Conservation (phyloP, 108 stramenopile species). For the Skeletonema menzelii region DNA sequence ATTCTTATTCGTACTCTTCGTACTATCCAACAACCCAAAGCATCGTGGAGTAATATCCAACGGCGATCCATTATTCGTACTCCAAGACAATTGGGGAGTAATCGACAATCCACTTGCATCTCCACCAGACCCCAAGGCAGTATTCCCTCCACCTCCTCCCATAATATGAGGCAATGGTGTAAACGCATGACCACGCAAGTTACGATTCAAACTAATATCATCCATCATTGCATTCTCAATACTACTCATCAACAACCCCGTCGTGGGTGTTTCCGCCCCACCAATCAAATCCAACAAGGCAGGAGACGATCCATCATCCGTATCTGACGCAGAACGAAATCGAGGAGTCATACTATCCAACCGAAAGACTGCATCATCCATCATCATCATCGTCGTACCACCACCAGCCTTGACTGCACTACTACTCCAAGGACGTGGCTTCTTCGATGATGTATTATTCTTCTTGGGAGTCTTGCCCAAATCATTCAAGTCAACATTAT, state of each 20-base stretch:
- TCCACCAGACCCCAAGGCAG: not conserved
- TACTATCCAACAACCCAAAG: constrained; percentile 46
- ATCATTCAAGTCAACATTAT: not conserved
- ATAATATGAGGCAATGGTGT: constrained; percentile 70
- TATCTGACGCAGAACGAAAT: not conserved
- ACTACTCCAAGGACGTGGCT: not conserved
- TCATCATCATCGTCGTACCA: too few relatives aligned
- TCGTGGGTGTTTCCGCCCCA: constrained; percentile 38
- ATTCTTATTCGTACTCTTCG: constrained; percentile 37
- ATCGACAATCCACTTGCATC: constrained; percentile 22
- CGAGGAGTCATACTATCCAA: constrained; percentile 12
- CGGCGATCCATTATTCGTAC: constrained; percentile 51
- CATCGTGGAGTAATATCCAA: constrained; percentile 30
- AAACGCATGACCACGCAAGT: constrained; percentile 81
- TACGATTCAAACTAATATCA: constrained; percentile 67
- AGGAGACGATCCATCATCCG: constrained; percentile 21
- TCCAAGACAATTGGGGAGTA: constrained; percentile 75
- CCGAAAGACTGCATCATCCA: constrained; percentile 15
- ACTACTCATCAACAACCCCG: constrained; percentile 34
- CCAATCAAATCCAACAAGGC: constrained; percentile 43
- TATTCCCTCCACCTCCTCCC: constrained; percentile 28
- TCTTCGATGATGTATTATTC: constrained; percentile 34
- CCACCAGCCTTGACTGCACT: too few relatives aligned
- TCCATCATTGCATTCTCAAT: constrained; percentile 60
- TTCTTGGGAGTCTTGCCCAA: constrained; percentile 43